Evolutionary conservation across 2,329 filamentous ascomycete genomes (phyloP), one percentile per base, ranked within the genome.

Genomic region (Parasarocladium wereldwijsianum): DNA sequence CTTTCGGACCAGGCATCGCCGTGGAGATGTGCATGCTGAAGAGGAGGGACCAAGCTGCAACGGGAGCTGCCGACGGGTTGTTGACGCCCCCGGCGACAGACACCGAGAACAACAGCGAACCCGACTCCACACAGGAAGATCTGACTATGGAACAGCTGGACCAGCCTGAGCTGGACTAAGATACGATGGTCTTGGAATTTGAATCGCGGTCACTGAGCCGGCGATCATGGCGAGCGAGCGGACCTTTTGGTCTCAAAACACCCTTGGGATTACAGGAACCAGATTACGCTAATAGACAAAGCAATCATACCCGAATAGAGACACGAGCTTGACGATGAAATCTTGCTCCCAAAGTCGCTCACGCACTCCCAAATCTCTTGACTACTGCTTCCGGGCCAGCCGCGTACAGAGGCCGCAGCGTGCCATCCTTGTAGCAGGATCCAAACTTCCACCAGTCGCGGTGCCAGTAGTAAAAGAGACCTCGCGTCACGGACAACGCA

Each of bases 21-120:
- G 63, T 80, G 17, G 76, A 81, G 52, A 76, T 76, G 66, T 74
- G 70, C 44, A 60, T 79, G 52, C 47, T 81, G 41, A 73, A 63
- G 51, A 39, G 43, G 41, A 37, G 17, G 22, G 31, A 5, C 40
- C 37, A 12, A 45, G 40, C 27, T 24, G 20, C 20, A 8, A 12
- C 20, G n/a, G 9, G 39, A 12, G 20, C 13, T 36, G 34, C 11
- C 35, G 38, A 17, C 12, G 62, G 58, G 6, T 37, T 66, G 17
- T 58, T 60, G 34, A 68, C 64, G 18, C 64, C 64, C n/a, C 63
- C 63, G 1, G 62, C 67, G 45, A 67, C 60, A 22, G 64, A 65
- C 40, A 66, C 59, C 35, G 64, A 68, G 39, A 51, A 49, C 26
- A 42, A 40, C 9, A 60, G 52, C 20, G 57, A 57, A n/a, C n/a